Conservation (phyloP, 1,284 basidiomycete species). For the Cyathus pygmaeus region DNA sequence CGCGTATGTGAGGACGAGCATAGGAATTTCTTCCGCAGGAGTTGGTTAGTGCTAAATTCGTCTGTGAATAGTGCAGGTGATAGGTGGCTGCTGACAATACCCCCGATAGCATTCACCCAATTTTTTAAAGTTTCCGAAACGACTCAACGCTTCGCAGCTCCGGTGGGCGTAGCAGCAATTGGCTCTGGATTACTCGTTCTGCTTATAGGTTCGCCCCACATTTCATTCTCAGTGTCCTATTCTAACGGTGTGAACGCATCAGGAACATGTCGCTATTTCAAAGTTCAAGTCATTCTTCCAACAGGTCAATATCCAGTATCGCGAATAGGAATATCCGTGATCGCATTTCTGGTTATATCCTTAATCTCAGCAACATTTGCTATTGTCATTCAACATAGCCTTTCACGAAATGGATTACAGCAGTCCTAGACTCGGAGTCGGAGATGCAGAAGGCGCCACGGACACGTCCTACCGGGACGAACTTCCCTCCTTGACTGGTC, state of each 20-base stretch:
- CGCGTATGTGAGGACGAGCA: slow-evolving; percentile 52
- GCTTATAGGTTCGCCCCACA: slow-evolving; percentile 44
- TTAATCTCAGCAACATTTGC: slow-evolving; percentile 58
- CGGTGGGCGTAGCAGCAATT: slow-evolving; percentile 58
- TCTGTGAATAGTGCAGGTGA: not conserved
- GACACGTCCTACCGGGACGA: no score
- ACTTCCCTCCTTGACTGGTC: no score
- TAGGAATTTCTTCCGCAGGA: slow-evolving; percentile 50
- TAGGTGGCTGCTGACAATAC: slow-evolving; percentile 3
- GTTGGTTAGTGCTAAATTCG: slow-evolving; percentile 48
- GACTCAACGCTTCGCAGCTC: slow-evolving; percentile 47
- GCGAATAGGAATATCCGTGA: slow-evolving; percentile 37
- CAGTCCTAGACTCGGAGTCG: no score
- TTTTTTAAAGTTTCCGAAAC: slow-evolving; percentile 51
- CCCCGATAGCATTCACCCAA: slow-evolving; percentile 53
- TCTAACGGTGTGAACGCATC: no score
- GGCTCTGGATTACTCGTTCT: slow-evolving; percentile 55
- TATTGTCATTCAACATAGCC: slow-evolving; percentile 20
- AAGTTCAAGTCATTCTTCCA: slow-evolving; percentile 58
- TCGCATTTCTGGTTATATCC: slow-evolving; percentile 49
- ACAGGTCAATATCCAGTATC: slow-evolving; percentile 62
- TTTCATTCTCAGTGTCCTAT: not conserved
- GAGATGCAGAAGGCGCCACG: no score
- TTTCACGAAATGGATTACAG: not conserved
- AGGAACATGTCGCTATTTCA: slow-evolving; percentile 61